A percentile compares a stretch with the other conserved stretches of the same genome.
Evolutionary conservation across 805 yeast species (phyloP).

Genomic region (Geotrichum ghanense): DNA sequence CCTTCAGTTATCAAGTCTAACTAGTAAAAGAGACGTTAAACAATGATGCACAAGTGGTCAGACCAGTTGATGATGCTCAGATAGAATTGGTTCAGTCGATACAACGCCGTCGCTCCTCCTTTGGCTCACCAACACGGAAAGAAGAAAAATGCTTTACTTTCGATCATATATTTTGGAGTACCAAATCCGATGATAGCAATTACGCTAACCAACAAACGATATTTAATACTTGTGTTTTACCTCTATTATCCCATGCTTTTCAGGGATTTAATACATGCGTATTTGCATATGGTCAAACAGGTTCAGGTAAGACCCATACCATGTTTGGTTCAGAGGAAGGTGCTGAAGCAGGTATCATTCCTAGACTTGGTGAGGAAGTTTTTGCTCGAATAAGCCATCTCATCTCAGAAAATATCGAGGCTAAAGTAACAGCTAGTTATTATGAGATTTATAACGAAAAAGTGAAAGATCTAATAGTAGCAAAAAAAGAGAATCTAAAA

Average conservation of each 20-base stretch:
- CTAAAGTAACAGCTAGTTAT: constrained; percentile 32
- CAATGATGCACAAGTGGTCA: background rate
- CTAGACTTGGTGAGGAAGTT: constrained; percentile 23
- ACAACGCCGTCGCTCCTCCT: background rate
- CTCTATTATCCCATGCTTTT: constrained; percentile 8
- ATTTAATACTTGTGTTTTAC: constrained; percentile 14
- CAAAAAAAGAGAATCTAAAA: constrained; percentile 20
- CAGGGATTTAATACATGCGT: constrained; percentile 19
- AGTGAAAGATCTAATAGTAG: constrained; percentile 37
- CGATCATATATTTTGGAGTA: constrained; percentile 43
- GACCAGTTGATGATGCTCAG: background rate
- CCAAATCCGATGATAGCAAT: constrained; percentile 23
- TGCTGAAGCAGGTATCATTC: constrained; percentile 45
- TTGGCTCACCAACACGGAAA: constrained; percentile 1
- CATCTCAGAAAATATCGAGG: constrained; percentile 20
- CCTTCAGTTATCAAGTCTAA: background rate
- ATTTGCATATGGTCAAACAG: constrained; percentile 26
- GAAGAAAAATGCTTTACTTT: constrained; percentile 34
- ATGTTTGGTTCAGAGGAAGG: constrained; percentile 34
- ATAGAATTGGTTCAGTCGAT: background rate
- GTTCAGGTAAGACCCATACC: constrained; percentile 27
- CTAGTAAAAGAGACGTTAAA: background rate
- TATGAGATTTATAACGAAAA: constrained; percentile 60
- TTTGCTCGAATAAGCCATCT: constrained; percentile 3
- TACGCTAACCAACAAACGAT: constrained; percentile 14